Conservation (phyloP, 75 land plant genomes). For the Pinus albicaulis region DNA sequence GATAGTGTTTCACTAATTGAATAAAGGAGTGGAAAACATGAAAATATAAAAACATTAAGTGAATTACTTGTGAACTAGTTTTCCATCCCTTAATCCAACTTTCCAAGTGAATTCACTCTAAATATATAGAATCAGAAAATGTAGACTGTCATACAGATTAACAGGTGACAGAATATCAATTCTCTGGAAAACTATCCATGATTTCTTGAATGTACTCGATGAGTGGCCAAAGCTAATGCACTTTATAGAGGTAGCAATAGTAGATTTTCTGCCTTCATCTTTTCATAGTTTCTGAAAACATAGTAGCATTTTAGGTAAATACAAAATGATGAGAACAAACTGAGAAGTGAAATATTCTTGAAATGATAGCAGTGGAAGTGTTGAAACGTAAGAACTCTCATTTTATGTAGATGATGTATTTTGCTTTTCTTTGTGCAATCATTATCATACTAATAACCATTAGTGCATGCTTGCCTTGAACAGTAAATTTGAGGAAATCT, state of each 20-base stretch:
- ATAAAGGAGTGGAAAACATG: neutral
- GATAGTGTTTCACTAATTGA: neutral
- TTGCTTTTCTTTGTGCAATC: neutral
- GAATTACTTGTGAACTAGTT: conserved; percentile 1
- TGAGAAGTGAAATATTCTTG: neutral
- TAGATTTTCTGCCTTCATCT: neutral
- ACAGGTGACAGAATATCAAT: neutral
- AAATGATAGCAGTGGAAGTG: neutral
- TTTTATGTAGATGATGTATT: neutral
- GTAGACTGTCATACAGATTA: too few species aligned
- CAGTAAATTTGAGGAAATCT: conserved; percentile 82
- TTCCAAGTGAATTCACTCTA: neutral
- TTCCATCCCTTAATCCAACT: neutral
- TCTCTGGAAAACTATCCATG: neutral
- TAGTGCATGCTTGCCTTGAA: neutral
- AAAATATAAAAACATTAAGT: neutral
- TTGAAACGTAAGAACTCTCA: neutral
- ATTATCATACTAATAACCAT: neutral
- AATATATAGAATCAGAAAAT: neutral
- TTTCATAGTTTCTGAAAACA: neutral
- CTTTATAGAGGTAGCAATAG: neutral
- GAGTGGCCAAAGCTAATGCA: neutral
- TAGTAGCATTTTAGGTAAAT: neutral
- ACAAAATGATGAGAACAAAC: neutral
- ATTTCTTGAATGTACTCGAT: neutral